Evolutionary conservation across 805 yeast species (phyloP).

Genomic region (Candida andamanensis): DNA sequence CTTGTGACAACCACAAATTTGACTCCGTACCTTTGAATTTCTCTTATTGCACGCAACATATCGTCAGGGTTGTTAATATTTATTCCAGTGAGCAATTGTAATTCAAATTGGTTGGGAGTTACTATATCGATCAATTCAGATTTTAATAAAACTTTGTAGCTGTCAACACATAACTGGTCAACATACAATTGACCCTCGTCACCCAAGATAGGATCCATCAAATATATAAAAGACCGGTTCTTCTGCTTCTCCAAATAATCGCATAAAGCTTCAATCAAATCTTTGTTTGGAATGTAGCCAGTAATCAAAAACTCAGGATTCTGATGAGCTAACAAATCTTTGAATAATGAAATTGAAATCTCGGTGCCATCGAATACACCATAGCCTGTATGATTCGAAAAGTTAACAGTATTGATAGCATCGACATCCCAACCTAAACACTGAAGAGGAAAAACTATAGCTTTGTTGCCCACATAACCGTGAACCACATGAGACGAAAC

Average conservation of each 20-base stretch:
- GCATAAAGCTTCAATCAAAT: conserved; percentile 32
- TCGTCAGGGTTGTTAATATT: conserved; percentile 35
- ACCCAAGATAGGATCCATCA: conserved; percentile 78
- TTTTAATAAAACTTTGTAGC: conserved; percentile 39
- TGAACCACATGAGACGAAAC: conserved; percentile 91
- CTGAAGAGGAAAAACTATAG: conserved; percentile 87
- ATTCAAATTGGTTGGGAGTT: conserved; percentile 90
- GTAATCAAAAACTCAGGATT: conserved; percentile 47
- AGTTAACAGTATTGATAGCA: conserved; percentile 78
- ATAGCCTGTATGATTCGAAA: conserved; percentile 91
- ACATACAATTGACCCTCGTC: conserved; percentile 72
- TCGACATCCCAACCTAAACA: conserved; percentile 90
- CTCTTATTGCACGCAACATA: conserved; percentile 42
- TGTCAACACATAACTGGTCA: conserved; percentile 37
- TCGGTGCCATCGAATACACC: conserved; percentile 59
- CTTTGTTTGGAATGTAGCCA: conserved; percentile 63
- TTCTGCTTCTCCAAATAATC: background rate
- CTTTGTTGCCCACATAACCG: conserved; percentile 92
- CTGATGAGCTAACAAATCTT: conserved; percentile 42
- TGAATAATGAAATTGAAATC: conserved; percentile 26
- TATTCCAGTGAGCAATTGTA: conserved; percentile 61
- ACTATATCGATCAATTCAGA: conserved; percentile 63
- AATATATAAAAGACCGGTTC: conserved; percentile 34
- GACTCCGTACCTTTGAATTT: conserved; percentile 49
- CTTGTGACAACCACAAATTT: conserved; percentile 68